Evolutionary conservation across 2,329 filamentous ascomycete species (phyloP).

Genomic region (Sporothrix sp.): DNA sequence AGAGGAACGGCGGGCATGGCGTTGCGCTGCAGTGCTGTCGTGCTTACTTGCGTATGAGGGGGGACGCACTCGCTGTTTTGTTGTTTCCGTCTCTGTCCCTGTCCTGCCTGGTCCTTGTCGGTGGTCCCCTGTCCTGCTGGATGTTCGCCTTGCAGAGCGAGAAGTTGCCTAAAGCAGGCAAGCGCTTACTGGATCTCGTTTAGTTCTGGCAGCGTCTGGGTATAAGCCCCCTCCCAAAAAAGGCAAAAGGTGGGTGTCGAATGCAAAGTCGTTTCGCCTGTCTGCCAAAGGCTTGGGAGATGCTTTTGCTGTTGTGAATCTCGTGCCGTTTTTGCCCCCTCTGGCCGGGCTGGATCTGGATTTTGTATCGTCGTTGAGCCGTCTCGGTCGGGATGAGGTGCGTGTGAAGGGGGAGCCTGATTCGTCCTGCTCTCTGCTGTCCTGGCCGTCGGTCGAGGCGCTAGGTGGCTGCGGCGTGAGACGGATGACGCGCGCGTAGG

Average conservation of each 20-base stretch:
- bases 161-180: constrained; percentile 11
- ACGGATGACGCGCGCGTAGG: neutral
- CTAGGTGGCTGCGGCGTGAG: neutral
- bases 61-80: neutral
- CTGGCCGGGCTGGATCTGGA: no score
- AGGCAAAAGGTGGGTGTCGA: no score
- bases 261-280: no score
- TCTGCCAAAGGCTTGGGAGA: no score
- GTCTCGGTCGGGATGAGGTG: neutral
- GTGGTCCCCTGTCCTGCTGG: neutral
- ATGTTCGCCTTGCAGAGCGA: neutral
- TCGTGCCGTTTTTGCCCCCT: no score
- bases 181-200: constrained; percentile 10
- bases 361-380: no score
- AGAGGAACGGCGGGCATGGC: constrained; percentile 4
- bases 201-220: no score
- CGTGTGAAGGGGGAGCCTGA: neutral
- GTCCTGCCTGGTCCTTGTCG: neutral
- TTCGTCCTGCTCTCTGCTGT: neutral
- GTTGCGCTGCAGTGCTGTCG: neutral
- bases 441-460: no score
- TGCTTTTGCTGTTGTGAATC: no score
- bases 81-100: neutral
- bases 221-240: no score
- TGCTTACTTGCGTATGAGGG: no score